Percentiles rank a stretch among this genome's conserved stretches.
Conservation (phyloP, 176 grass and related monocot species). For the Oryza rufipogon region DNA sequence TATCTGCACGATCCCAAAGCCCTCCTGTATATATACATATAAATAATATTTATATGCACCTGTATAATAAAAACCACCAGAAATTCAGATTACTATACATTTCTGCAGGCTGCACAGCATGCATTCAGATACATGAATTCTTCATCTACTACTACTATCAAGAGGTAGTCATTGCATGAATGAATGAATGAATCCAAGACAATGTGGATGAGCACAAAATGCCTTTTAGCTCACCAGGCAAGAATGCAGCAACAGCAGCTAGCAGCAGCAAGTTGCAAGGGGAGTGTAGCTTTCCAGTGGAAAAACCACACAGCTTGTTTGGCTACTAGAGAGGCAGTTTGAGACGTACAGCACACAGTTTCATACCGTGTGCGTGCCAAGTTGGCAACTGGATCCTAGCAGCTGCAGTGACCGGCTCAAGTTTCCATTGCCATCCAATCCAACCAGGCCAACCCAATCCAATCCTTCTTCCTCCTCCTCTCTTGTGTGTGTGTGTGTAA, state of each 20-base stretch:
- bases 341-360: constrained; percentile 26
- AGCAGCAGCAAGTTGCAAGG: not conserved
- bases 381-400: not conserved
- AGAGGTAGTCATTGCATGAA: not conserved
- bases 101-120: not conserved
- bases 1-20: not conserved
- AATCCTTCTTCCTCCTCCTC: not conserved
- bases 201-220: constrained; percentile 25
- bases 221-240: not conserved
- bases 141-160: not conserved
- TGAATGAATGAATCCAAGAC: not conserved
- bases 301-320: not conserved
- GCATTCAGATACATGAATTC: not conserved
- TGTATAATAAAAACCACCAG: not conserved
- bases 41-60: not conserved
- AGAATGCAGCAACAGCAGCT: not conserved
- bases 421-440: constrained; percentile 1
- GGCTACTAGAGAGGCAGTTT: not conserved
- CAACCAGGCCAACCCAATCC: not conserved
- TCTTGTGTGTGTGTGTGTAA: not conserved
- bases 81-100: not conserved
- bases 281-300: not conserved
- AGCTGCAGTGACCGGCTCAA: constrained; percentile 25
- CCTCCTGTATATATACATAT: not conserved
- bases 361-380: not conserved